A percentile compares a stretch with the other conserved stretches of the same genome.
These are phyloP conservation scores for Asterella californica DNA, from an alignment of 225 moss, liverwort and hornwort genomes.

Conservation along the genomic window DNA sequence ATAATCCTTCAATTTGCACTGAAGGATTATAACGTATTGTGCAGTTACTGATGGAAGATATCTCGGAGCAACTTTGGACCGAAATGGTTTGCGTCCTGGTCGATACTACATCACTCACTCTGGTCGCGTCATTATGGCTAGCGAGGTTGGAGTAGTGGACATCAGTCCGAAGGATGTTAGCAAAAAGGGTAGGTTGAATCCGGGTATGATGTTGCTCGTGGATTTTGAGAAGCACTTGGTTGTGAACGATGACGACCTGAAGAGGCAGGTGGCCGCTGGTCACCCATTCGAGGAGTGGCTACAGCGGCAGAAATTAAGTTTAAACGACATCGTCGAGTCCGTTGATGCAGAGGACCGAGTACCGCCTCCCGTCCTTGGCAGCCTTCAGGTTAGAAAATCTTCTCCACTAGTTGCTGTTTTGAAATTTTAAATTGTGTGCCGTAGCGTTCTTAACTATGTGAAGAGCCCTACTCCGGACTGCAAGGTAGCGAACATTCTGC, in stretches of 20 bases:
- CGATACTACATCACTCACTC: constrained; percentile 68
- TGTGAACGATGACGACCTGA: constrained; percentile 67
- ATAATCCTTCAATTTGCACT: no score
- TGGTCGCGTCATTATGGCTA: constrained; percentile 73
- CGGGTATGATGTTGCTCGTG: constrained; percentile 86
- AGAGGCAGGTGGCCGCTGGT: constrained; percentile 54
- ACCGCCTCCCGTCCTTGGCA: constrained; percentile 48
- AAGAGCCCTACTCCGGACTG: no score
- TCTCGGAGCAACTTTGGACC: constrained; percentile 69
- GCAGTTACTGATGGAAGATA: constrained; percentile 71
- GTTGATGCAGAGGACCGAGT: constrained; percentile 41
- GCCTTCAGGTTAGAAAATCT: constrained; percentile 39
- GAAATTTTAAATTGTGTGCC: no score
- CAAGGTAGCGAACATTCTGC: no score
- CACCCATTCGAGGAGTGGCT: constrained; percentile 72
- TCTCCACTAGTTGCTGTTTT: neutral
- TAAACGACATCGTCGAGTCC: constrained; percentile 61
- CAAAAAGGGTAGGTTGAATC: constrained; percentile 68
- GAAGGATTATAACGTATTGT: no score
- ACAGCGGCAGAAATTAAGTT: constrained; percentile 54
- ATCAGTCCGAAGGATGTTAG: constrained; percentile 60
- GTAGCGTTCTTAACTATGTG: no score
- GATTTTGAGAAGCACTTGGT: constrained; percentile 77
- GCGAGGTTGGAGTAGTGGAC: constrained; percentile 82
- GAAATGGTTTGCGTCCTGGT: constrained; percentile 82